Evolutionary conservation across 2,329 filamentous ascomycete species (phyloP), one percentile per base, ranked within the genome.

Genomic region (Cordyceps militaris): DNA sequence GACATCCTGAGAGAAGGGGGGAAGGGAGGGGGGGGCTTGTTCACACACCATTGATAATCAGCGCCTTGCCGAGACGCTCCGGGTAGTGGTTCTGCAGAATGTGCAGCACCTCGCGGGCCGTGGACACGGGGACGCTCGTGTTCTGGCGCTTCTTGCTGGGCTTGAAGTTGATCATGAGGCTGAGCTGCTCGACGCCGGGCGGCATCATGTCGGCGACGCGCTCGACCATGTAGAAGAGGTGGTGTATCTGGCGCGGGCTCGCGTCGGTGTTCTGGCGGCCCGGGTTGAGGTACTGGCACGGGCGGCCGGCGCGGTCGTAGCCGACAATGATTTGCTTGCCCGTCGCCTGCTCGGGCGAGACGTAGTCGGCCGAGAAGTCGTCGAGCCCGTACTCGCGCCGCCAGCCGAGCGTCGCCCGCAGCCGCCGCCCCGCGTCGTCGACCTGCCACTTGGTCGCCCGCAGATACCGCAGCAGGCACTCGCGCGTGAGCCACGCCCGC

Each of bases 81-180:
- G 94, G 94, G 70, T 97, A 97, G 74, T 99, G 92, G 63, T 88
- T 92, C 75, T 99, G 94, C 61, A 99, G 79, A 64, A 99, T 96
- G 70, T 87, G 81, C 65, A 99, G 76, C n/a, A 92, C 88, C 75
- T 95, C 87, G 64, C 88, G 85, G 6, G 88, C 90, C 68, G 89
- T 87, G 30, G 81, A 81, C 58, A 97, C 77, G 10, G 84, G 84
- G 9, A 93, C 91, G 28, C 80, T 78, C 16, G 83, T 86, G 67
- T 91, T 90, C 66, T 86, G 83, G 57, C 89, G 84, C 59, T 80
- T 83, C 70, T 88, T 88, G 63, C 85, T 87, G 60, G 86, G 81
- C 72, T 91, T 90, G 78, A 96, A 97, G 75, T 97, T 93, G 73
- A 97, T 92, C 64, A 97, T 77, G 57, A 99, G 79, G 44, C 89